phyloP scores from a whole-genome alignment of 2,329 filamentous ascomycete genomes.

The Fusarium pseudonygamai region DNA sequence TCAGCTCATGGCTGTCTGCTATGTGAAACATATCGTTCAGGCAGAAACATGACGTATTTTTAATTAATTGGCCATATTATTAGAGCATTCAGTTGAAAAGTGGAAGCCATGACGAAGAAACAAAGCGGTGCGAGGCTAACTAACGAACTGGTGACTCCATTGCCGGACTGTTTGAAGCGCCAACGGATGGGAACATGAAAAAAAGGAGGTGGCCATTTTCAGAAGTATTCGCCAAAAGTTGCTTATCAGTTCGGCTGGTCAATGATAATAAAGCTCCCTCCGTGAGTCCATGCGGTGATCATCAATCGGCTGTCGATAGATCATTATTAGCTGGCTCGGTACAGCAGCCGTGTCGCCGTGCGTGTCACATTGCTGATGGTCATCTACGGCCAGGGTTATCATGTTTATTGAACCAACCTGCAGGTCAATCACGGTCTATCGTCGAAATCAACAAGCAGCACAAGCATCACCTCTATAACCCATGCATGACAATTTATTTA shows the following conservation, averaged over 20 bases:
- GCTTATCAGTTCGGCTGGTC: constrained; percentile 1
- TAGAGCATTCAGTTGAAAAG: background rate
- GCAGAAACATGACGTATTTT: background rate
- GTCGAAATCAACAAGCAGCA: background rate
- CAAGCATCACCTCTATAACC: background rate
- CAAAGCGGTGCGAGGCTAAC: constrained; percentile 1
- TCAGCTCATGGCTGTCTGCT: background rate
- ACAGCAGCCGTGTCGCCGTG: background rate
- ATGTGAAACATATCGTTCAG: background rate
- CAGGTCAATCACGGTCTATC: constrained; percentile 1
- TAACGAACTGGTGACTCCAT: constrained; percentile 8
- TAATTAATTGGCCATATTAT: background rate
- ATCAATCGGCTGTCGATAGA: constrained; percentile 5
- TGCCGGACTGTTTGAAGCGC: constrained; percentile 2
- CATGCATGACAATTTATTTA: background rate
- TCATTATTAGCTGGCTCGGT: constrained; percentile 10
- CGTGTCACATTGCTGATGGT: background rate
- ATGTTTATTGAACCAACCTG: background rate
- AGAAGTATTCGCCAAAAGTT: background rate
- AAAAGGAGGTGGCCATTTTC: constrained; percentile 37
- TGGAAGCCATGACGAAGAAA: background rate
- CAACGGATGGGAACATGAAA: constrained; percentile 15
- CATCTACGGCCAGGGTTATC: background rate
- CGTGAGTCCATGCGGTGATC: constrained; percentile 13
- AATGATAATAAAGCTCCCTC: background rate